Evolutionary conservation across 2,329 filamentous ascomycete species (phyloP).

Genomic region (Cephalotrichum gorgonifer): DNA sequence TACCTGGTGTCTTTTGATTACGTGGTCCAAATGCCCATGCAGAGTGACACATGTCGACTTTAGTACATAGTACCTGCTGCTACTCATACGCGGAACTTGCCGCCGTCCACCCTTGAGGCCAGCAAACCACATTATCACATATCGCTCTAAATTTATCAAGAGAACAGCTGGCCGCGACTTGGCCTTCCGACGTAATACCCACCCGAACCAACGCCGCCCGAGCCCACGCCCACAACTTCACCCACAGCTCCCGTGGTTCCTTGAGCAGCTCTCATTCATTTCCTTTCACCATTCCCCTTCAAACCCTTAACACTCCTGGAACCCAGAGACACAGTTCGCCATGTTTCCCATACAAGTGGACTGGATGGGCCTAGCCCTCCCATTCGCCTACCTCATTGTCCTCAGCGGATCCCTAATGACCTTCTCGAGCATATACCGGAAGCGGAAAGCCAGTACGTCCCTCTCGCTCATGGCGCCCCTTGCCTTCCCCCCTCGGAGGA

Average conservation of each 20-base stretch:
- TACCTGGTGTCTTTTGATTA: no score
- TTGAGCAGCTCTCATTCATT: conserved; percentile 3
- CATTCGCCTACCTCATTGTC: conserved; percentile 80
- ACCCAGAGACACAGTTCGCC: conserved; percentile 10
- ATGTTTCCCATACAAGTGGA: conserved; percentile 49
- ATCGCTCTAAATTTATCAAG: not conserved
- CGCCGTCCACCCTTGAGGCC: not conserved
- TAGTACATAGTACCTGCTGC: no score
- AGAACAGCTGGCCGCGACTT: conserved; percentile 6
- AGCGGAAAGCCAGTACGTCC: conserved; percentile 72
- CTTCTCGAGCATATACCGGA: conserved; percentile 87
- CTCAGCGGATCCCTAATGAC: conserved; percentile 81
- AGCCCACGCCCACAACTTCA: conserved; percentile 3
- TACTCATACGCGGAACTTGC: no score
- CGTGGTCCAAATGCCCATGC: no score
- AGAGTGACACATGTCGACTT: not conserved
- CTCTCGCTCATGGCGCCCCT: no score
- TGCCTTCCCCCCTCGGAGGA: conserved; percentile 2
- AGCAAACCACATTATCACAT: not conserved
- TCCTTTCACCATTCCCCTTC: not conserved
- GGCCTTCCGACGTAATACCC: conserved; percentile 1
- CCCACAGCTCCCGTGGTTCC: conserved; percentile 1
- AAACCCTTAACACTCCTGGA: not conserved
- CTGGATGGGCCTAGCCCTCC: conserved; percentile 78
- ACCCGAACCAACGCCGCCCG: not conserved